Conservation (phyloP, 306 rosid genomes). For the apple (Malus domestica) region ASM211411v1 NC_041793.1:36786001-36786500, state of each 20-base stretch:
- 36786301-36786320: not conserved
- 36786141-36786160: too few relatives aligned
- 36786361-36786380: not conserved
- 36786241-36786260: too few relatives aligned
- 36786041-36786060: too few relatives aligned
- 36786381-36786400: not conserved
- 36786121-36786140: too few relatives aligned
- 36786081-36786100: too few relatives aligned
- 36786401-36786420: not conserved
- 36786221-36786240: not conserved
- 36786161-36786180: not conserved
- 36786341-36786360: not conserved
- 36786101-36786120: too few relatives aligned
- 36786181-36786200: not conserved
- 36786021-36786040: too few relatives aligned
- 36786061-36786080: too few relatives aligned
- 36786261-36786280: not conserved
- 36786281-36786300: not conserved
- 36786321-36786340: not conserved
- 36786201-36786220: not conserved
- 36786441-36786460: not conserved
- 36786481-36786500: too few relatives aligned
- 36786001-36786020: too few relatives aligned
- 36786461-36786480: not conserved
- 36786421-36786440: slow-evolving; percentile 3